Conservation (phyloP, 129 eudicot species). For the Scalesia atractyloides region DNA sequence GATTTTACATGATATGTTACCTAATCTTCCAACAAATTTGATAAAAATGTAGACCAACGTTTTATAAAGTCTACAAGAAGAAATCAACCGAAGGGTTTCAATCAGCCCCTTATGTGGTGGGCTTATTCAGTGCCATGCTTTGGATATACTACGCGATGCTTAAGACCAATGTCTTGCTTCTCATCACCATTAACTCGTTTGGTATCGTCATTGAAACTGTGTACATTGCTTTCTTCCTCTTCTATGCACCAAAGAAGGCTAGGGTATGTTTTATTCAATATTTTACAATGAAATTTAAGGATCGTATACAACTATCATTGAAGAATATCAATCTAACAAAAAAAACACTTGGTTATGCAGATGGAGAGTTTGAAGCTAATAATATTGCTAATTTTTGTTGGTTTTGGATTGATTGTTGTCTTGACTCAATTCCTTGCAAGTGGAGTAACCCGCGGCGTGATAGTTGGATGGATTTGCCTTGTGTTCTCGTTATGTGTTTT, state of each 20-base stretch:
- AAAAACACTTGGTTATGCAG: conserved; percentile 37
- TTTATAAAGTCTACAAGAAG: conserved; percentile 64
- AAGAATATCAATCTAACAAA: not conserved
- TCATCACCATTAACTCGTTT: conserved; percentile 69
- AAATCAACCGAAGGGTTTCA: conserved; percentile 82
- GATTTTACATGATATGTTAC: not conserved
- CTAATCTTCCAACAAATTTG: not conserved
- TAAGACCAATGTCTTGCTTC: conserved; percentile 53
- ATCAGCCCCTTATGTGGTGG: conserved; percentile 71
- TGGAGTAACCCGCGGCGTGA: conserved; percentile 38
- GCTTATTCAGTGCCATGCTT: conserved; percentile 74
- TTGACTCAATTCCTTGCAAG: conserved; percentile 48
- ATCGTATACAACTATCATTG: too few species aligned
- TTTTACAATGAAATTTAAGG: too few species aligned
- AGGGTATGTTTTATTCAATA: conserved; percentile 36
- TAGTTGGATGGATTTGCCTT: conserved; percentile 93
- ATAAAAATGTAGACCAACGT: conserved; percentile 57
- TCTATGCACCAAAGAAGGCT: conserved; percentile 59
- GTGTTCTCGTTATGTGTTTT: conserved; percentile 72
- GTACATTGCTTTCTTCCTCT: conserved; percentile 68
- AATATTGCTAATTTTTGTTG: conserved; percentile 40
- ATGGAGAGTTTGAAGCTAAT: conserved; percentile 51
- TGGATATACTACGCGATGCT: conserved; percentile 77
- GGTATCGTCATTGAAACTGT: conserved; percentile 65
- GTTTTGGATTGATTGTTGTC: conserved; percentile 59